Conservation (phyloP, 768 basidiomycete species). For the Lyophyllum decastes region DNA sequence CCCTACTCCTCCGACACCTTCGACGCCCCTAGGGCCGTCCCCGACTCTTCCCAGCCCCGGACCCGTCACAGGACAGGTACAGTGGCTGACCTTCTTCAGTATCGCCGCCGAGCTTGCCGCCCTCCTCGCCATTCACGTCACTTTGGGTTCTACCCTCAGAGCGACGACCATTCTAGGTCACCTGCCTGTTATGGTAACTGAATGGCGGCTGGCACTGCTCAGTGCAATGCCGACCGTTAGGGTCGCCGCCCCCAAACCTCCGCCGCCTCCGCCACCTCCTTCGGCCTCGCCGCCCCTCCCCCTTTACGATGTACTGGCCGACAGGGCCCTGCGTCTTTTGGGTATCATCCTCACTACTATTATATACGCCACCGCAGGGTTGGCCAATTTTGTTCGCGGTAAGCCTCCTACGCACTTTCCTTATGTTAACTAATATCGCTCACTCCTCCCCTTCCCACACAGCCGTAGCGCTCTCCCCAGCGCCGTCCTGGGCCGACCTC, state of each 20-base stretch:
- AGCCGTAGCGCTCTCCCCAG: neutral
- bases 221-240: neutral
- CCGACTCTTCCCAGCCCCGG: too few relatives aligned
- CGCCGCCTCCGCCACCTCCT: neutral
- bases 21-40: too few relatives aligned
- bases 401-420: neutral
- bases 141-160: too few relatives aligned
- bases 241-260: neutral
- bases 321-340: neutral
- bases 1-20: neutral
- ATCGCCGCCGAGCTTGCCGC: too few relatives aligned
- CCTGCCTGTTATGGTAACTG: too few relatives aligned
- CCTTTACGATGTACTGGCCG: neutral
- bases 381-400: neutral
- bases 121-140: neutral
- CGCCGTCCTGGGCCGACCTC: slow-evolving; percentile 1
- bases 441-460: neutral
- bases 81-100: too few relatives aligned
- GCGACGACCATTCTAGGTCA: too few relatives aligned
- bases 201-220: neutral
- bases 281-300: neutral
- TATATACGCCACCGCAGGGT: neutral
- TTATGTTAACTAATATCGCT: neutral
- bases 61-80: too few relatives aligned
- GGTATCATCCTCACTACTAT: neutral